Evolutionary conservation across 495 filamentous ascomycete species (phyloP).

Genomic region (Podospora pseudopauciseta): DNA sequence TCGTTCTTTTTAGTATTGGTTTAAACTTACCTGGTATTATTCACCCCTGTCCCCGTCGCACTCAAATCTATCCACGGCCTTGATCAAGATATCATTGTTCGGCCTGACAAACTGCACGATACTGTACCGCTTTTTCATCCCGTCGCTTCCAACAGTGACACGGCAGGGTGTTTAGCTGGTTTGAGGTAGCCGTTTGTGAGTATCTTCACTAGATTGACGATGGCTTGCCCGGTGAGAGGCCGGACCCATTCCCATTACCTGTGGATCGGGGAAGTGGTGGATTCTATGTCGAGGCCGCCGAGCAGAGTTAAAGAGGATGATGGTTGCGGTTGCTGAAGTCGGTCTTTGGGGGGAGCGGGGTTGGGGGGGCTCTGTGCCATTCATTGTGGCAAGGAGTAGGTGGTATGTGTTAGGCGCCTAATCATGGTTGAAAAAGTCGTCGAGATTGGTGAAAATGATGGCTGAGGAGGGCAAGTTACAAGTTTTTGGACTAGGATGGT

Average conservation of each 20-base stretch:
- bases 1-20: neutral
- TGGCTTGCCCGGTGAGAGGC: constrained; percentile 54
- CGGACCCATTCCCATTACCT: constrained; percentile 53
- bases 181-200: constrained; percentile 60
- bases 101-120: constrained; percentile 62
- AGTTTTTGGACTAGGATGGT: no score
- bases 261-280: constrained; percentile 23
- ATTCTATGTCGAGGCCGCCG: constrained; percentile 54
- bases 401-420: constrained; percentile 49
- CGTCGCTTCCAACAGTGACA: constrained; percentile 50
- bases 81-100: constrained; percentile 54
- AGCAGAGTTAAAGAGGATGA: constrained; percentile 56
- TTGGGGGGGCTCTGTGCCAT: constrained; percentile 34
- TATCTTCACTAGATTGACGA: constrained; percentile 63
- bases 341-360: constrained; percentile 20
- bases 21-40: constrained; percentile 24
- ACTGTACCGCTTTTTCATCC: constrained; percentile 49
- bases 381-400: constrained; percentile 12
- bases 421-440: constrained; percentile 50
- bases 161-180: constrained; percentile 61
- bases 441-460: constrained; percentile 44
- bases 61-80: constrained; percentile 36
- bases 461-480: constrained; percentile 20
- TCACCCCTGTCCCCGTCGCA: constrained; percentile 17
- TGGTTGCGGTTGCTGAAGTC: constrained; percentile 47